Evolutionary conservation across 139 green algal genomes (phyloP), one percentile per base, ranked within the genome.

Genomic region (Haematococcus sp.): DNA sequence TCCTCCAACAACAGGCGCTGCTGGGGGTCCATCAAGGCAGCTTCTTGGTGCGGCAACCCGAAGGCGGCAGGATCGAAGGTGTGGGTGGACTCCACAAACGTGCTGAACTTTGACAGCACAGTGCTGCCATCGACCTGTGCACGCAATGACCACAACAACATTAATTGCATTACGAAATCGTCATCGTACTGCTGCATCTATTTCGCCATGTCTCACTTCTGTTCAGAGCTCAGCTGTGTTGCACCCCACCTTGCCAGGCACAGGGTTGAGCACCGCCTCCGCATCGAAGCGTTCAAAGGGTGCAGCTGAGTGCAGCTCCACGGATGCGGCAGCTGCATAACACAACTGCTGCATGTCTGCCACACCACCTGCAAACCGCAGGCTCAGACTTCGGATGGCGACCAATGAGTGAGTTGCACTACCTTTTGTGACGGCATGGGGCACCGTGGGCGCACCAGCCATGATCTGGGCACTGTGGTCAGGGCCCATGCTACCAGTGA

Each of bases 11-110:
- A 84, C 60, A 96, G 44, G 19, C 91, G 84, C 74, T 91, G 83
- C 76, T 96, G 91, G 0, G 91, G 91, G 74, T 96, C 91, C 88
- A 97, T 94, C 27, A 90, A 43, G 0, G 72, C 63, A 1, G 86
- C 84, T 79, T 97, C 91, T 16, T 59, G 70, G 3, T 33, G 34
- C 23, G 76, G 58, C 3, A 97, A 61, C 3, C 82, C 75, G 66
- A 96, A 96, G 0, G 76, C 80, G 0, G 81, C 70, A 1, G 80
- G 13, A 68, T 97, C 92, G 74, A 97, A 97, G n/a, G 69, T 15
- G 44, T 88, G 83, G 13, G 84, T 70, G 31, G 73, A 81, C 25
- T 63, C 28, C 40, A 96, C 77, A 63, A 83, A 96, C 19, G 87
- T 85, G 49, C 84, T 92, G 77, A 91, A 91, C 46, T 75, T 80